Conservation (phyloP, 2,329 filamentous ascomycete species). For the Karstenula rhodostoma region DNA sequence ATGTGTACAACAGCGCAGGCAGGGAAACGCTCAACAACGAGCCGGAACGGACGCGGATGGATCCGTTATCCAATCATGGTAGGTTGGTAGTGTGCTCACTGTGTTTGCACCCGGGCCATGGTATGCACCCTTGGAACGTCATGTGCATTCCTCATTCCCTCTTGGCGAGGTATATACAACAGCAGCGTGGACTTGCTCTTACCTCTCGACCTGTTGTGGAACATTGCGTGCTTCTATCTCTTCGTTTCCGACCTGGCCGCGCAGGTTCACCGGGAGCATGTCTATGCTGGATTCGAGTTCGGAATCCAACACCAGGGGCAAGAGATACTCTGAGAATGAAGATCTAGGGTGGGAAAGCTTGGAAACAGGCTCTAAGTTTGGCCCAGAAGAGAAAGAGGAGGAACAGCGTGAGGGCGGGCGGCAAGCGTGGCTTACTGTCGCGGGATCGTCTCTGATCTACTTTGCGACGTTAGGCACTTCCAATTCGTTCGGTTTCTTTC, state of each 20-base stretch:
- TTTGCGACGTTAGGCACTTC: conserved; percentile 53
- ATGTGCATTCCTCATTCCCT: conserved; percentile 5
- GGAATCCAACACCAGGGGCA: background rate
- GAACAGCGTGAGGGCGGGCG: conserved; percentile 11
- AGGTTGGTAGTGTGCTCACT: background rate
- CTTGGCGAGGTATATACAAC: conserved; percentile 8
- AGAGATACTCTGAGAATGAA: background rate
- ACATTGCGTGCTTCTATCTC: background rate
- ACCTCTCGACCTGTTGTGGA: background rate
- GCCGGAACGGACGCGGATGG: background rate
- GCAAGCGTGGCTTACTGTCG: conserved; percentile 44
- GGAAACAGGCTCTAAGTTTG: background rate
- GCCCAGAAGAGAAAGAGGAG: background rate
- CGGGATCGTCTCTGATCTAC: conserved; percentile 47
- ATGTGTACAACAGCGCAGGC: background rate
- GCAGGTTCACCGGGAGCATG: background rate
- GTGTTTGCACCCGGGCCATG: conserved; percentile 5
- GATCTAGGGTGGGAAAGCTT: background rate
- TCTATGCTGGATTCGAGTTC: background rate
- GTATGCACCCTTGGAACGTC: conserved; percentile 6
- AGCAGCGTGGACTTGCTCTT: background rate
- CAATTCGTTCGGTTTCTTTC: conserved; percentile 56
- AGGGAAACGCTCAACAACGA: background rate
- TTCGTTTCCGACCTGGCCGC: background rate
- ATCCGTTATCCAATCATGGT: background rate